Evolutionary conservation across 768 basidiomycete species (phyloP), one percentile per base, ranked within the genome.

Genomic region (Leccinum subgranulosum): DNA sequence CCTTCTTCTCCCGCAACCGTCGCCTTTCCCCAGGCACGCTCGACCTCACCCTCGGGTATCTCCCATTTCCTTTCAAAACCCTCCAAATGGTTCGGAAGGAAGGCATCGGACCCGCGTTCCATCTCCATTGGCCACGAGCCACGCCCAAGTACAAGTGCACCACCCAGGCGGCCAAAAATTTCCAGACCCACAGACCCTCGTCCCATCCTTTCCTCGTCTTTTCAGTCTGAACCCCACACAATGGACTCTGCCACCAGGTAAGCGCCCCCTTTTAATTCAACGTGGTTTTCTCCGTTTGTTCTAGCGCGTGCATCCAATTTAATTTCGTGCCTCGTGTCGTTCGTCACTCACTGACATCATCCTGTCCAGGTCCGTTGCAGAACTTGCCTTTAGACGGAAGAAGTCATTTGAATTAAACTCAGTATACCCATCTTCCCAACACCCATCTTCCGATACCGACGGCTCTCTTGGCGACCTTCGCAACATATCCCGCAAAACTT

Each of bases 161-260:
- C 80, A 3, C 60, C 71, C 51, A 73, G 87, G 59, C 90, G 87
- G 60, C 87, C 84, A 53, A 92, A 90, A 78, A 93, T 92, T 36
- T 92, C 91, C 31, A 84, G 86, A 48, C 90, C 90, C 1, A 90
- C 89, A 5, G 91, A 92, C 64, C 90, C 89, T 9, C 76, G 90
- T 21, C 91, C 89, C 3, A 87, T 92, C 54, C 71, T 88, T 61
- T 62, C 73, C 3, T 73, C 39, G 19, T 19, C 71, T 17, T 62
- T 78, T 47, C 74, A 74, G 61, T 65, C 69, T 19, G 84, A 88
- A 61, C 75, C 73, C 2, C 82, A 83, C 62, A 74, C 75, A 39
- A 68, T 74, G 53, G 75, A 78, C 57, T 41, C 39, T 41, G 79
- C 81, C 61, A 74, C 76, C 67, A 79, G 79, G 88, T 87, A 73